phyloP scores from a whole-genome alignment of 2,329 filamentous ascomycete species.

The Colletotrichum tanaceti region DNA sequence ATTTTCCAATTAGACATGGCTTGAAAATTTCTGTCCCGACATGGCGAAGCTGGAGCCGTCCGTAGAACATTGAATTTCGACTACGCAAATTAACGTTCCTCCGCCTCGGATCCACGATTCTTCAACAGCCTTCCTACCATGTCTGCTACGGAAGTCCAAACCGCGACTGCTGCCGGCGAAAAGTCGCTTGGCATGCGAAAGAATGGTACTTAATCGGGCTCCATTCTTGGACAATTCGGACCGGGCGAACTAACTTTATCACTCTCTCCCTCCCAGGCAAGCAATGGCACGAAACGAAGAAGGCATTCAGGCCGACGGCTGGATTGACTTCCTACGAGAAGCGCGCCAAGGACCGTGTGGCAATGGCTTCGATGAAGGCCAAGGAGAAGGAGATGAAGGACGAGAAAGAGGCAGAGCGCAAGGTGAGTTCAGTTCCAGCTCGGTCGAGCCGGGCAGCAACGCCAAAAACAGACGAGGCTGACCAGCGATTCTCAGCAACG shows the following conservation, averaged over 20 bases:
- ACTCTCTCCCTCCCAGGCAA: constrained; percentile 72
- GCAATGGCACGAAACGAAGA: constrained; percentile 89
- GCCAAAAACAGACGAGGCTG: background rate
- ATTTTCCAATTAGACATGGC: constrained; percentile 14
- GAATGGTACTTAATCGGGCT: constrained; percentile 71
- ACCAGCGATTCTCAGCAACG: constrained; percentile 65
- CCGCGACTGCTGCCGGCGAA: constrained; percentile 49
- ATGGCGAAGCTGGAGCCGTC: constrained; percentile 21
- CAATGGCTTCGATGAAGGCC: constrained; percentile 82
- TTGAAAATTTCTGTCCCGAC: constrained; percentile 33
- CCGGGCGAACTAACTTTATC: constrained; percentile 15
- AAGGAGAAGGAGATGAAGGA: constrained; percentile 96
- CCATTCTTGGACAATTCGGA: constrained; percentile 12
- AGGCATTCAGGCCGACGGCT: constrained; percentile 83
- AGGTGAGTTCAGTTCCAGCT: constrained; percentile 66
- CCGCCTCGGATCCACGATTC: constrained; percentile 12
- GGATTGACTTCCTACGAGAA: constrained; percentile 84
- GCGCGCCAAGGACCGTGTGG: constrained; percentile 76
- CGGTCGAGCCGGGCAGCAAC: background rate
- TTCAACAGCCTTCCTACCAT: constrained; percentile 50
- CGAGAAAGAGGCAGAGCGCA: constrained; percentile 89
- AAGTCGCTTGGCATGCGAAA: constrained; percentile 77
- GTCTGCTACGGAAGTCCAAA: constrained; percentile 52
- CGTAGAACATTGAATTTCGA: constrained; percentile 23
- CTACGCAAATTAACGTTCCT: constrained; percentile 39